A percentile compares a stretch with the other conserved stretches of the same genome.
phyloP scores from a whole-genome alignment of 352 stramenopile species.

The Globisporangium heterothallicum region DNA sequence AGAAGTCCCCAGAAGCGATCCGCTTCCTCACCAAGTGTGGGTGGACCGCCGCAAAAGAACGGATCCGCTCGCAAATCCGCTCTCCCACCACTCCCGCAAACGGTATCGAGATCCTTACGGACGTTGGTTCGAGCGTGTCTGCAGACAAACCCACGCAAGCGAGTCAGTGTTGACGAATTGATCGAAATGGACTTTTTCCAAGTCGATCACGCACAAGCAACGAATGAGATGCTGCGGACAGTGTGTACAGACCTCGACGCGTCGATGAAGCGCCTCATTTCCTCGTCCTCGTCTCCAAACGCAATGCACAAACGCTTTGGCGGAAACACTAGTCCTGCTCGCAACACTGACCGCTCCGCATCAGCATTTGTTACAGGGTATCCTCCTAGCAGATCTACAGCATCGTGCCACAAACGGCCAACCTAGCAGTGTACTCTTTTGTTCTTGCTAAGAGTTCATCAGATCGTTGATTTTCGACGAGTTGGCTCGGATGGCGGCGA shows the following conservation, averaged over 20 bases:
- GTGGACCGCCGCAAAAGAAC: slow-evolving; percentile 2
- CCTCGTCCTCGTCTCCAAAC: background rate
- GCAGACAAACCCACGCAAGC: slow-evolving; percentile 33
- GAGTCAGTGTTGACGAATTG: slow-evolving; percentile 24
- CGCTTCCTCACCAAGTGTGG: background rate
- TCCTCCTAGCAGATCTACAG: background rate
- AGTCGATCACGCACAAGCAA: slow-evolving; percentile 39
- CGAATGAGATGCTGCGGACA: slow-evolving; percentile 44
- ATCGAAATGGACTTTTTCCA: slow-evolving; percentile 44
- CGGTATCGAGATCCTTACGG: slow-evolving; percentile 40
- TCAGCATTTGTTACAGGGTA: too few relatives aligned
- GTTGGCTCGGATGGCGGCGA: slow-evolving; percentile 55
- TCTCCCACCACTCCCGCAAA: slow-evolving; percentile 31
- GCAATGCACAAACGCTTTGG: background rate
- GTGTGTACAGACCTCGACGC: slow-evolving; percentile 57
- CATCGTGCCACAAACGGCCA: background rate
- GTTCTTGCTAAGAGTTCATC: slow-evolving; percentile 18
- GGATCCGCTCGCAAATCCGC: background rate
- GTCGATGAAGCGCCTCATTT: slow-evolving; percentile 31
- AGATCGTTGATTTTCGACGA: slow-evolving; percentile 75
- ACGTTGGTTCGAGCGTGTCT: slow-evolving; percentile 40
- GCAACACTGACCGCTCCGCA: background rate
- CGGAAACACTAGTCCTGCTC: background rate
- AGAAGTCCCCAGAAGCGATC: slow-evolving; percentile 7
- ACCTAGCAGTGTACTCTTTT: too few relatives aligned